Evolutionary conservation across 78 protist genomes (phyloP).

Genomic region (Isochrysis galbana): DNA sequence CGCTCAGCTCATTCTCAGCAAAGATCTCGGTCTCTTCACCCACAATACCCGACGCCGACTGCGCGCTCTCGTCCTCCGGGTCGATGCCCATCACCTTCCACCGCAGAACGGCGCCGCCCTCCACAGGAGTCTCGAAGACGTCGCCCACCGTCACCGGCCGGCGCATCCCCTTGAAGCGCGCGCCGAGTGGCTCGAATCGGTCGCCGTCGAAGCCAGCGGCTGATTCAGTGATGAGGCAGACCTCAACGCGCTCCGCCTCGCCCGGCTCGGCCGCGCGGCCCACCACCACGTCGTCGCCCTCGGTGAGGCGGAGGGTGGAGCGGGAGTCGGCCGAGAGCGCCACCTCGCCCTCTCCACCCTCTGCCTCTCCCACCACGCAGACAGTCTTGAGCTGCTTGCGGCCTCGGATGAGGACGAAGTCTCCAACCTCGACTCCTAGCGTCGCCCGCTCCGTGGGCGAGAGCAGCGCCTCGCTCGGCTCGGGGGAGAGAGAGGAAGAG

Average conservation of each 20-base stretch:
- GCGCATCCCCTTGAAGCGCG: neutral
- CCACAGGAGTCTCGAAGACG: neutral
- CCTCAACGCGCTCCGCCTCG: neutral
- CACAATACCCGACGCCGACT: neutral
- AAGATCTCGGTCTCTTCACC: conserved; percentile 67
- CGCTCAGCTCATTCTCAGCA: conserved; percentile 98
- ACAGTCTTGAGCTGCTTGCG: neutral
- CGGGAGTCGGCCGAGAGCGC: neutral
- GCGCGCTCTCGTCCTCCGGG: neutral
- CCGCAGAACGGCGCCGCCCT: neutral
- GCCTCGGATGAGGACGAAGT: neutral
- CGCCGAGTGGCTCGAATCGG: neutral
- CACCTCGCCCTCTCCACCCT: neutral
- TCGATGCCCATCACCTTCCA: neutral
- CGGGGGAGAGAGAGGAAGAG: no score
- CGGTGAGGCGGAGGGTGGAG: neutral
- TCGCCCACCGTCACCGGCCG: neutral
- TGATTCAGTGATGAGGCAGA: neutral
- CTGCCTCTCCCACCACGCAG: neutral
- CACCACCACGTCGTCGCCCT: neutral
- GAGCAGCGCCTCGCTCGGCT: no score
- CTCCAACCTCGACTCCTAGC: neutral
- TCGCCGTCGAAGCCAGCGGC: neutral
- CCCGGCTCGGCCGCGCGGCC: no score
- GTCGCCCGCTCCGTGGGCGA: no score